Percentiles rank a stretch among this genome's conserved stretches.
Evolutionary conservation across 1,139 yeast genomes (phyloP).

Genomic region (Hyphopichia burtonii): DNA sequence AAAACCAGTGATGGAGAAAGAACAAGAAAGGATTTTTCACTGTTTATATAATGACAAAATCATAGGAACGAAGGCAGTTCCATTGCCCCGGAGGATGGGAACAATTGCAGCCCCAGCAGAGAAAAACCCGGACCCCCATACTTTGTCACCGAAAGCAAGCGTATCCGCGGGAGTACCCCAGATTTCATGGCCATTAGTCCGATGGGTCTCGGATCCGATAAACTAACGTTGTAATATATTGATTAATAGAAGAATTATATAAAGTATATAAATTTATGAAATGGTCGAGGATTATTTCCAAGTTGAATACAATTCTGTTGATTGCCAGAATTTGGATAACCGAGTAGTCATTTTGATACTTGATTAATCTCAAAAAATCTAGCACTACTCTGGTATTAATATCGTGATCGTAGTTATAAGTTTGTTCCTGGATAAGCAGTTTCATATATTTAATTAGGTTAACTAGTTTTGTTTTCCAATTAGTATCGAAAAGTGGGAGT

Average conservation of each 20-base stretch:
- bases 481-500: background rate
- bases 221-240: background rate
- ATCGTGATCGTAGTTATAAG: background rate
- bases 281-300: background rate
- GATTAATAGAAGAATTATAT: background rate
- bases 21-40: background rate
- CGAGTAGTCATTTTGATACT: background rate
- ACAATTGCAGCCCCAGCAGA: too few species aligned
- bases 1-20: background rate
- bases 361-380: constrained; percentile 7
- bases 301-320: background rate
- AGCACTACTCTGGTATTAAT: constrained; percentile 6
- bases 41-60: background rate
- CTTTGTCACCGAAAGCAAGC: too few species aligned
- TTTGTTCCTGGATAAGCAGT: background rate
- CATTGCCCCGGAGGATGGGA: too few species aligned
- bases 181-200: background rate
- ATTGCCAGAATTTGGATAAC: background rate
- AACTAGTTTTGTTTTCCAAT: background rate
- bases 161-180: too few species aligned
- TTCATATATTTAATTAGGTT: background rate
- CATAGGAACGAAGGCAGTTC: too few species aligned
- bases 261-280: background rate
- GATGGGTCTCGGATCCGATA: background rate
- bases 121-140: too few species aligned